Percentiles rank a stretch among this genome's conserved stretches.
phyloP scores from a whole-genome alignment of 257 asterid genomes.

The Solanum ossicruentum region DNA sequence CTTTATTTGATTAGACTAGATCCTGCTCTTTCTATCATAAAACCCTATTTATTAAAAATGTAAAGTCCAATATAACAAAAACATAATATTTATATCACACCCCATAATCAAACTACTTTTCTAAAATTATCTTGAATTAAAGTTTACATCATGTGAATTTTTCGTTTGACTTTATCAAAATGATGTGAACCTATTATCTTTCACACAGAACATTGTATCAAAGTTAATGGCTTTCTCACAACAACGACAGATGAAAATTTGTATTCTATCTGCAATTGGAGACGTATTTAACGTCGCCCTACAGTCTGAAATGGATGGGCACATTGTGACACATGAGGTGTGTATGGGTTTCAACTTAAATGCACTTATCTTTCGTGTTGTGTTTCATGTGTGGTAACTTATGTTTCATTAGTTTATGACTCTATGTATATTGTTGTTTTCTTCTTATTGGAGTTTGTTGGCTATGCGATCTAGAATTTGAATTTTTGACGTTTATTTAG shows the following conservation, averaged over 20 bases:
- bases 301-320: slow-evolving; percentile 63
- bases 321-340: slow-evolving; percentile 79
- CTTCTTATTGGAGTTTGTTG: no score
- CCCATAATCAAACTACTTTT: background rate
- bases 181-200: background rate
- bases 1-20: background rate
- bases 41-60: no score
- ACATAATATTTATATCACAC: background rate
- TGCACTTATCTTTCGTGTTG: background rate
- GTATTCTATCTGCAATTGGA: slow-evolving; percentile 79
- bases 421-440: no score
- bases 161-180: background rate
- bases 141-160: background rate
- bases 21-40: background rate
- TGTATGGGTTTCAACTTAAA: slow-evolving; percentile 1
- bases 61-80: no score
- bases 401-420: no score
- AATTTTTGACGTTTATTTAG: no score
- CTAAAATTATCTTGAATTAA: background rate
- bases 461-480: no score
- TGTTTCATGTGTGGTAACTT: no score
- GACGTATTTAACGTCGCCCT: slow-evolving; percentile 66
- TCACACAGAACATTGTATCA: slow-evolving; percentile 53
- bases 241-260: slow-evolving; percentile 81
- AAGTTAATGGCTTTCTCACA: slow-evolving; percentile 68